Evolutionary conservation across 345 rosid species (phyloP).

Genomic region (Streptanthus diversifolius): DNA sequence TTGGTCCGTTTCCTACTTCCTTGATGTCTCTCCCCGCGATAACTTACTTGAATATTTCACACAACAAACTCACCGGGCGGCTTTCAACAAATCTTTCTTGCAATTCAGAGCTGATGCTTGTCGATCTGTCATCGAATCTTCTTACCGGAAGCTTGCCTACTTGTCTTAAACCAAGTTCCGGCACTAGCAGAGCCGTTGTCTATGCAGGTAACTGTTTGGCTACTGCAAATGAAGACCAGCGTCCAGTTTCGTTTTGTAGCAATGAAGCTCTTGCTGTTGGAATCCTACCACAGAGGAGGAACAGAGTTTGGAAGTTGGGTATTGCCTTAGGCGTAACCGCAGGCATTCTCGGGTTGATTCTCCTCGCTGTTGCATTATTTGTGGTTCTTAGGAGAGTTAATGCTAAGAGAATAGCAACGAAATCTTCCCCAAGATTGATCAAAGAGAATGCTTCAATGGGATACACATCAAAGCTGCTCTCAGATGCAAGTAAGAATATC

Average conservation of each 20-base stretch:
- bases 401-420: conserved; percentile 30
- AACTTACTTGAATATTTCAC: conserved; percentile 58
- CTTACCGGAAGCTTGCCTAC: conserved; percentile 70
- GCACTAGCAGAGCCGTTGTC: conserved; percentile 38
- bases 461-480: conserved; percentile 74
- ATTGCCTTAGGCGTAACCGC: conserved; percentile 54
- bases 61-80: conserved; percentile 82
- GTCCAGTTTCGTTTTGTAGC: conserved; percentile 62
- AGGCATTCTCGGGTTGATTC: conserved; percentile 54
- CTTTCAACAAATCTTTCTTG: conserved; percentile 72
- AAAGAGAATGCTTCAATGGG: conserved; percentile 63
- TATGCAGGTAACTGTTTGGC: conserved; percentile 69
- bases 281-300: conserved; percentile 51
- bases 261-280: conserved; percentile 96
- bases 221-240: conserved; percentile 47
- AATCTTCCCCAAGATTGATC: conserved; percentile 56
- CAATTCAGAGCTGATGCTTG: conserved; percentile 49
- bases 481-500: conserved; percentile 74
- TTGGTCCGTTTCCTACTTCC: conserved; percentile 71
- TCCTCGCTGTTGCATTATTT: conserved; percentile 49
- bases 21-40: conserved; percentile 68
- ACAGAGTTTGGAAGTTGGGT: conserved; percentile 35
- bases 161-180: conserved; percentile 51
- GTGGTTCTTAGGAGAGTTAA: conserved; percentile 41
- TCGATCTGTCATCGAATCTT: conserved; percentile 80